Conservation (phyloP, 768 basidiomycete species). For the Porphyrellus cyaneotinctus region DNA sequence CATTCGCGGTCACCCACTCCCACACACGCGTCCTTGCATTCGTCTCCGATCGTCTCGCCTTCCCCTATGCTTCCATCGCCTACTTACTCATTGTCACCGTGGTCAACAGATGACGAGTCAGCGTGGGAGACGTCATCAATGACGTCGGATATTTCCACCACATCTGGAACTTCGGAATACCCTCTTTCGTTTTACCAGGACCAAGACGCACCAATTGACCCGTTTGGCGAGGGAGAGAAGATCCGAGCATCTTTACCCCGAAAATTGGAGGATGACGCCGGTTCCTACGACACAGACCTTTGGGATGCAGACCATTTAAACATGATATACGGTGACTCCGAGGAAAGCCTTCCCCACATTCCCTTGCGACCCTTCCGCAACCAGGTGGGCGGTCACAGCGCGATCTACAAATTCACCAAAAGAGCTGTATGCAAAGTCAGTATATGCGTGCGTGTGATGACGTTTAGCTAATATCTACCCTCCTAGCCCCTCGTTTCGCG, state of each 20-base stretch:
- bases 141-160: slow-evolving; percentile 58
- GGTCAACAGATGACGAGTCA: slow-evolving; percentile 76
- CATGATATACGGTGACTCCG: slow-evolving; percentile 42
- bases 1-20: slow-evolving; percentile 41
- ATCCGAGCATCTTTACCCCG: background rate
- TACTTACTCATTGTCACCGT: slow-evolving; percentile 45
- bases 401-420: slow-evolving; percentile 97
- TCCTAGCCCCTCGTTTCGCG: slow-evolving; percentile 88
- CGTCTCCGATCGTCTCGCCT: slow-evolving; percentile 16
- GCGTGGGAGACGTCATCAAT: slow-evolving; percentile 70
- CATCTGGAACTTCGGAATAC: slow-evolving; percentile 39
- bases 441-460: background rate
- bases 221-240: slow-evolving; percentile 17
- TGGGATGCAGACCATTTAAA: slow-evolving; percentile 36
- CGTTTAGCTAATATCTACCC: slow-evolving; percentile 12
- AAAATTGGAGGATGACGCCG: slow-evolving; percentile 19
- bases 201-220: slow-evolving; percentile 15
- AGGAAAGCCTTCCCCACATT: slow-evolving; percentile 76
- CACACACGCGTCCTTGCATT: slow-evolving; percentile 28
- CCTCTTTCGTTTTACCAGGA: slow-evolving; percentile 29
- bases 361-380: slow-evolving; percentile 94
- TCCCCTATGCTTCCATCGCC: slow-evolving; percentile 14
- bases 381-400: slow-evolving; percentile 95
- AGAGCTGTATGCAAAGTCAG: slow-evolving; percentile 97
- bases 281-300: slow-evolving; percentile 4